Conservation (phyloP, 352 stramenopile genomes). For the Achlya hypogyna region DNA sequence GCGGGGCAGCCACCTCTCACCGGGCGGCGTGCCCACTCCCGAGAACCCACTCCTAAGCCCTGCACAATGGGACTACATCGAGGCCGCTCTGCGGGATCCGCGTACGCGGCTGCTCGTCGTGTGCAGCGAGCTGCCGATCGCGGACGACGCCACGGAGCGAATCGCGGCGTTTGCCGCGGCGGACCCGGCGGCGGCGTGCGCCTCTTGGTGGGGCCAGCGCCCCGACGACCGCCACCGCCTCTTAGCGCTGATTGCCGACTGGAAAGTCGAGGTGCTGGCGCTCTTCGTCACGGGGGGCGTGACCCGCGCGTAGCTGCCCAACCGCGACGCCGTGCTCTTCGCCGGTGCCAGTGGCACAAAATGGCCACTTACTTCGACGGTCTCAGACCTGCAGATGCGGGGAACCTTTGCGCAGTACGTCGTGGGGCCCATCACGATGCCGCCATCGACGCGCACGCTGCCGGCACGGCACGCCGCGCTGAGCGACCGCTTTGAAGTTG, state of each 20-base stretch:
- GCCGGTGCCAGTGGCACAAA: conserved; percentile 30
- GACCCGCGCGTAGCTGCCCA: conserved; percentile 24
- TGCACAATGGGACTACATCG: conserved; percentile 52
- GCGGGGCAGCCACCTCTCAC: conserved; percentile 39
- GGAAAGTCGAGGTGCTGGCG: conserved; percentile 35
- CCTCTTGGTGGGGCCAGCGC: conserved; percentile 36
- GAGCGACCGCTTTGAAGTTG: conserved; percentile 38
- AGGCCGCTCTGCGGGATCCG: conserved; percentile 30
- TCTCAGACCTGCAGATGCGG: conserved; percentile 42
- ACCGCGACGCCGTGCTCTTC: conserved; percentile 37
- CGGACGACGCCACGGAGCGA: conserved; percentile 25
- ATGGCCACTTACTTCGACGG: conserved; percentile 29
- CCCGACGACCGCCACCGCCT: conserved; percentile 32
- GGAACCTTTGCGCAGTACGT: conserved; percentile 36
- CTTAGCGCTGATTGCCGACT: conserved; percentile 51
- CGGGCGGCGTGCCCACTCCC: conserved; percentile 43
- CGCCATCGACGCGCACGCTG: background rate
- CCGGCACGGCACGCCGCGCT: conserved; percentile 22
- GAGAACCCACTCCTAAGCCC: conserved; percentile 49
- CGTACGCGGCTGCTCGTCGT: conserved; percentile 34
- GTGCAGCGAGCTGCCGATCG: conserved; percentile 41
- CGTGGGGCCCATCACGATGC: conserved; percentile 29
- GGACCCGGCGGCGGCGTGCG: conserved; percentile 18
- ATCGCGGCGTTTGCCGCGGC: conserved; percentile 7
- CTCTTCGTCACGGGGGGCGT: background rate